Evolutionary conservation across 305 asterid genomes (phyloP).

Genomic region (Andrographis paniculata): DNA sequence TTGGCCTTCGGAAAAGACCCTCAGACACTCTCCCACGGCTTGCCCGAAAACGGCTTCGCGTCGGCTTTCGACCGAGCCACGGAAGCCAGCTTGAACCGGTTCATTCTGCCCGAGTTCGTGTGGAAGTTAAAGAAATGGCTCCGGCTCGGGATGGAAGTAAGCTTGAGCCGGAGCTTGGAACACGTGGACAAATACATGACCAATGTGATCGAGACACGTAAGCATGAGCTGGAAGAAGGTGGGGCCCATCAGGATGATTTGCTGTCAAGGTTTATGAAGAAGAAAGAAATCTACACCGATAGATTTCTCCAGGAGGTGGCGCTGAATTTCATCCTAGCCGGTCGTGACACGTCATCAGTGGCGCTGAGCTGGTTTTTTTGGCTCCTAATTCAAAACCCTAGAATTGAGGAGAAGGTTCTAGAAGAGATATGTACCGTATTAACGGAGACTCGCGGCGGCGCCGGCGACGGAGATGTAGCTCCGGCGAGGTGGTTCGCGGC

Average conservation of each 20-base stretch:
- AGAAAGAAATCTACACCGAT: slow-evolving; percentile 34
- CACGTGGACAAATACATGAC: slow-evolving; percentile 48
- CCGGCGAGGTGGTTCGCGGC: slow-evolving; percentile 41
- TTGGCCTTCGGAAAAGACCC: slow-evolving; percentile 61
- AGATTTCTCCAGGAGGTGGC: slow-evolving; percentile 43
- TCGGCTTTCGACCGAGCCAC: slow-evolving; percentile 55
- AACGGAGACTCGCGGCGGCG: slow-evolving; percentile 30
- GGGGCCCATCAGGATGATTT: slow-evolving; percentile 41
- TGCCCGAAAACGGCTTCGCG: slow-evolving; percentile 47
- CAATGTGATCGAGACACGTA: slow-evolving; percentile 39
- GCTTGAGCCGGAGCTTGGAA: slow-evolving; percentile 30
- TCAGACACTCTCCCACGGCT: slow-evolving; percentile 36
- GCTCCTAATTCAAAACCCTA: slow-evolving; percentile 26
- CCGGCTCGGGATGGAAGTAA: slow-evolving; percentile 49
- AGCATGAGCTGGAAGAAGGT: slow-evolving; percentile 27
- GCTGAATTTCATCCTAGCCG: slow-evolving; percentile 45
- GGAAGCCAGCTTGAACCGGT: slow-evolving; percentile 47
- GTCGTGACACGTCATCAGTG: too few relatives aligned
- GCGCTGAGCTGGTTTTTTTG: slow-evolving; percentile 64
- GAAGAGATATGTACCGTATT: slow-evolving; percentile 32
- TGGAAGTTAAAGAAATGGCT: slow-evolving; percentile 48
- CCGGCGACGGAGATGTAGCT: too few relatives aligned
- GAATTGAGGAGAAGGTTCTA: slow-evolving; percentile 35
- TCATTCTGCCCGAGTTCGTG: slow-evolving; percentile 42
- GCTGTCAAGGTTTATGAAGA: slow-evolving; percentile 50